These are phyloP conservation scores for Colletotrichum tofieldiae DNA, from an alignment of 2,329 filamentous ascomycete species.

Conservation along the genomic window DNA sequence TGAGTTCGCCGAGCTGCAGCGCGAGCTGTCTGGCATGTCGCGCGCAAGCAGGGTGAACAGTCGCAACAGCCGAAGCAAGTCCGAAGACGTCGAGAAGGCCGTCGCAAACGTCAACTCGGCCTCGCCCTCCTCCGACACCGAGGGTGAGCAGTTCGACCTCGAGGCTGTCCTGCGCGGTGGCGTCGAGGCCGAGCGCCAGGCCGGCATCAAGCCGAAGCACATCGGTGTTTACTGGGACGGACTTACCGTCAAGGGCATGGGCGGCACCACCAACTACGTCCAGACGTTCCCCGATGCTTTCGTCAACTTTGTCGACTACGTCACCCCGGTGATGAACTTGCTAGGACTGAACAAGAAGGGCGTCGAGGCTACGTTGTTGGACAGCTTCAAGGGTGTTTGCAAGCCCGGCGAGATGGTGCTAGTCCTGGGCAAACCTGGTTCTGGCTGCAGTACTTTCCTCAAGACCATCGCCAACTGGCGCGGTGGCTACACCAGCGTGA, in stretches of 20 bases:
- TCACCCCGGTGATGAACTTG: constrained; percentile 74
- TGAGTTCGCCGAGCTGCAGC: constrained; percentile 79
- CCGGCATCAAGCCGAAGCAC: constrained; percentile 85
- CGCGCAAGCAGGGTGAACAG: constrained; percentile 63
- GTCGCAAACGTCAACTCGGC: constrained; percentile 49
- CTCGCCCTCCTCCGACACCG: constrained; percentile 58
- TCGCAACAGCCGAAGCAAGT: constrained; percentile 45
- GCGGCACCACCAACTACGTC: constrained; percentile 81
- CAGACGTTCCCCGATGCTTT: constrained; percentile 85
- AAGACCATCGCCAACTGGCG: constrained; percentile 79
- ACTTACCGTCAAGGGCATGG: constrained; percentile 82
- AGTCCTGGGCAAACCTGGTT: constrained; percentile 84
- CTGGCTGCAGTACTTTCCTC: constrained; percentile 79
- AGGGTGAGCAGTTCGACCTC: constrained; percentile 79
- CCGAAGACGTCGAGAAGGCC: constrained; percentile 73
- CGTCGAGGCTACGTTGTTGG: constrained; percentile 80
- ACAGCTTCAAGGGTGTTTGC: constrained; percentile 79
- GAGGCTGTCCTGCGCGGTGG: constrained; percentile 81
- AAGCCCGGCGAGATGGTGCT: constrained; percentile 92
- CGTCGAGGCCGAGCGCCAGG: constrained; percentile 79
- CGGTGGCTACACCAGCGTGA: constrained; percentile 67
- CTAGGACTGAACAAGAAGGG: constrained; percentile 79
- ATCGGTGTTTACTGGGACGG: constrained; percentile 86
- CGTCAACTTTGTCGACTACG: constrained; percentile 82
- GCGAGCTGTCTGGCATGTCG: constrained; percentile 72